Evolutionary conservation across 495 filamentous ascomycete genomes (phyloP), one percentile per base, ranked within the genome.

Genomic region (Lasiosphaeria ovina): DNA sequence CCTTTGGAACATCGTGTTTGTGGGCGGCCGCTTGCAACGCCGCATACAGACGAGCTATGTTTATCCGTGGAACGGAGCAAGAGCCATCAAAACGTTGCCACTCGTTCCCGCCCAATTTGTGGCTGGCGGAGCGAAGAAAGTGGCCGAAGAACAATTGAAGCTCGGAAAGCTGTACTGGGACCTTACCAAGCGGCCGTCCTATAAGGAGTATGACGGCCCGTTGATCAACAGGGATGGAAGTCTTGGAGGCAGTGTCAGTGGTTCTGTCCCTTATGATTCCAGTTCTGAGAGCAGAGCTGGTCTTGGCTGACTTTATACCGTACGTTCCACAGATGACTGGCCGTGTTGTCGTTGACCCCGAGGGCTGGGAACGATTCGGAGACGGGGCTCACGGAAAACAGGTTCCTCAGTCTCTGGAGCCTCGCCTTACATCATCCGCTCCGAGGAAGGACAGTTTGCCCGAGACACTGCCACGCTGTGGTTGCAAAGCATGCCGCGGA

Each of bases 81-180:
- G 74, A 45, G 61, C 64, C 16, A 73, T 78, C 38, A 42, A 51
- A 32, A 62, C 62, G 17, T 44, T 78, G 4, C 56, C 68, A 6
- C 62, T 76, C 8, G 63, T 78, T 31, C 75, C 75, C 3, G 74
- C 70, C 12, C 61, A 61, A 9, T 78, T 74, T 60, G 54, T 68
- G 24, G 54, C 59, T 17, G 68, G 66, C 31, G 69, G 66, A 2
- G 48, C 54, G 12, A 58, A 57, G 36, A 59, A 58, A 4, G 62
- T 65, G 40, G 60, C 57, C 24, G 63, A 73, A 63, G 67, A 68
- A 48, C 69, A 71, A 12, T 57, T 72, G 54, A 58, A 35, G 35
- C 67, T 74, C 1, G 75, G 75, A 40, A 69, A 66, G 59, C 50
- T 65, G 17, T 72, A 68, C 63, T 77, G 75, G 75, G 69, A 75